Conservation (phyloP, 768 basidiomycete genomes). For the Leucocoprinus leucothites region DNA sequence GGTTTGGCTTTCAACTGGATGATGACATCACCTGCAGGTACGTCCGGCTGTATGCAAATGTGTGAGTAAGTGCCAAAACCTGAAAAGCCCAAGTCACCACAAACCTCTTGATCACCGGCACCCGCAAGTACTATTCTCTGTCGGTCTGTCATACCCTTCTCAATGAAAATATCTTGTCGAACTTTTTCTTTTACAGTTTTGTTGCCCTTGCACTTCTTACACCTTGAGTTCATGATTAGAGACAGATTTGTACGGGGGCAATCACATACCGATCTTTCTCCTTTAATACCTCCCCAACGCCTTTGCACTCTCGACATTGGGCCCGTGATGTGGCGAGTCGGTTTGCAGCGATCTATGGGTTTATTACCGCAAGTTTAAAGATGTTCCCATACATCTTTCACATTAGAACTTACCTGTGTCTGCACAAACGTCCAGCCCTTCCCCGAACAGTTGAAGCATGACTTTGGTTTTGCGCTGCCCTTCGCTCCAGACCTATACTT, state of each 20-base stretch:
- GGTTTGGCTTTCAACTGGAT: conserved; percentile 68
- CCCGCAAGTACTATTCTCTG: conserved; percentile 88
- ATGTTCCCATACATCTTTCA: not conserved
- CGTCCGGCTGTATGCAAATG: conserved; percentile 58
- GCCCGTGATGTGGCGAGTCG: conserved; percentile 43
- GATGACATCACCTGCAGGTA: conserved; percentile 88
- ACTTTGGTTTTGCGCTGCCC: conserved; percentile 79
- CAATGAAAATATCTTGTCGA: conserved; percentile 81
- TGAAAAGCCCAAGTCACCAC: conserved; percentile 8
- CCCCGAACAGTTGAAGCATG: conserved; percentile 79
- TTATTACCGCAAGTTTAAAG: not conserved
- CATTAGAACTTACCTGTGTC: conserved; percentile 41
- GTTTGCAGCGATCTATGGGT: not conserved
- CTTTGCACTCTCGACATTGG: conserved; percentile 68
- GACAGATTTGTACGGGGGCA: conserved; percentile 4
- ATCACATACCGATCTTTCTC: conserved; percentile 76
- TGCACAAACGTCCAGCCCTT: conserved; percentile 71
- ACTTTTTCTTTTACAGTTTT: conserved; percentile 86
- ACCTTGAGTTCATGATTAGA: conserved; percentile 43
- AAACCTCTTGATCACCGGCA: conserved; percentile 87
- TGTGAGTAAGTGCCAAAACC: not conserved
- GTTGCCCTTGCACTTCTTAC: conserved; percentile 93
- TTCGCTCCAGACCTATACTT: conserved; percentile 70
- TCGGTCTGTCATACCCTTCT: conserved; percentile 81
- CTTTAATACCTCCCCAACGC: conserved; percentile 65